These are phyloP conservation scores for Paxillus rubicundulus DNA, from an alignment of 768 basidiomycete species.

Conservation along the genomic window DNA sequence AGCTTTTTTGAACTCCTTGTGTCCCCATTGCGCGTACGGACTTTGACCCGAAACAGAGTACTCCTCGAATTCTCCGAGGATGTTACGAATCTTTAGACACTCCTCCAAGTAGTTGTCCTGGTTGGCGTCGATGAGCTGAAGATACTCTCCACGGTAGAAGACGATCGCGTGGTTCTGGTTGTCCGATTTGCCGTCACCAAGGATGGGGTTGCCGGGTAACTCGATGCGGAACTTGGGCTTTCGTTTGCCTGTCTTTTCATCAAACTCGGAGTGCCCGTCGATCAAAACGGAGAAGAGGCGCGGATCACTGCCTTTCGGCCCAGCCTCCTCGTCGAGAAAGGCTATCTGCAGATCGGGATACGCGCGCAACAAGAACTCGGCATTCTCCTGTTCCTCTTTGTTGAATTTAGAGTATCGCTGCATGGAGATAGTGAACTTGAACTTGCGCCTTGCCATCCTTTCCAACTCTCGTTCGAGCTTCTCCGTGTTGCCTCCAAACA, in stretches of 20 bases:
- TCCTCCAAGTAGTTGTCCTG: slow-evolving; percentile 99
- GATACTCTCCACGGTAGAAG: slow-evolving; percentile 98
- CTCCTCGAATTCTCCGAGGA: slow-evolving; percentile 97
- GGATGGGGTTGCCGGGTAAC: slow-evolving; percentile 96
- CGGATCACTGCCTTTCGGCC: slow-evolving; percentile 84
- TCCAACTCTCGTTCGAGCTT: slow-evolving; percentile 94
- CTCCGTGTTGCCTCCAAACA: slow-evolving; percentile 95
- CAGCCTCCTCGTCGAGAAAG: slow-evolving; percentile 94
- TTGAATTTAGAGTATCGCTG: slow-evolving; percentile 99
- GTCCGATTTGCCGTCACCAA: slow-evolving; percentile 98
- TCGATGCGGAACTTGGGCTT: slow-evolving; percentile 98
- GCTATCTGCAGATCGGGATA: slow-evolving; percentile 99
- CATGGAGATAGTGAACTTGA: slow-evolving; percentile 98
- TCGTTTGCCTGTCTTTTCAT: slow-evolving; percentile 83
- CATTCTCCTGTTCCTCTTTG: slow-evolving; percentile 98
- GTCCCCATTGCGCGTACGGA: slow-evolving; percentile 94
- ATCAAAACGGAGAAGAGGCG: slow-evolving; percentile 90
- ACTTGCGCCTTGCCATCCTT: slow-evolving; percentile 95
- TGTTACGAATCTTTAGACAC: slow-evolving; percentile 97
- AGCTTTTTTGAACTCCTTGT: slow-evolving; percentile 85
- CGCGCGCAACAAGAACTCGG: slow-evolving; percentile 94
- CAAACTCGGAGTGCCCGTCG: slow-evolving; percentile 95
- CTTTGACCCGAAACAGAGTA: slow-evolving; percentile 87
- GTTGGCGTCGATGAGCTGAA: slow-evolving; percentile 99
- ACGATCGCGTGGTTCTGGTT: slow-evolving; percentile 99